A percentile compares a stretch with the other conserved stretches of the same genome.
These are phyloP conservation scores for Kwoniella europaea DNA, from an alignment of 768 basidiomycete genomes.

Conservation along the genomic window DNA sequence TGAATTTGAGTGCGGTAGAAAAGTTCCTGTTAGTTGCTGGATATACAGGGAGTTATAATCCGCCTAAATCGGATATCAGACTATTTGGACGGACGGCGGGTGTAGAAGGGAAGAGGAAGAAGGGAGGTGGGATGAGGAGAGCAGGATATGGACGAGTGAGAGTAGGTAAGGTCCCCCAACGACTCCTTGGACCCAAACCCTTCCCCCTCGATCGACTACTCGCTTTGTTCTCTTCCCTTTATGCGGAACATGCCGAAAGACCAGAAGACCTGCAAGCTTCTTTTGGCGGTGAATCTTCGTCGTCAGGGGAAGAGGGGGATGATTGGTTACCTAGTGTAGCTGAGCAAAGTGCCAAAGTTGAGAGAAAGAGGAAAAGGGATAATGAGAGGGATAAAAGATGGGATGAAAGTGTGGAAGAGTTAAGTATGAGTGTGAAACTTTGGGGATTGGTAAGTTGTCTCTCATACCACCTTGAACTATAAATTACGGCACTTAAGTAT, in stretches of 20 bases:
- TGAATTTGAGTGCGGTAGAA: slow-evolving; percentile 57
- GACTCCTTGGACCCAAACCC: slow-evolving; percentile 75
- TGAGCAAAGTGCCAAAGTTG: slow-evolving; percentile 70
- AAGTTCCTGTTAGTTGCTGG: slow-evolving; percentile 77
- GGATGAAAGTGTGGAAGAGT: slow-evolving; percentile 76
- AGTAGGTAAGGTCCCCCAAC: slow-evolving; percentile 64
- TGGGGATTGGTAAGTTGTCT: slow-evolving; percentile 78
- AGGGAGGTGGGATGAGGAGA: slow-evolving; percentile 59
- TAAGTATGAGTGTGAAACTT: slow-evolving; percentile 66
- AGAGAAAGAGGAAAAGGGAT: slow-evolving; percentile 74
- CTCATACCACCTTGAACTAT: not conserved
- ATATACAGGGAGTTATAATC: slow-evolving; percentile 84
- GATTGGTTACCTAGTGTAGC: slow-evolving; percentile 62
- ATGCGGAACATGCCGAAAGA: slow-evolving; percentile 50
- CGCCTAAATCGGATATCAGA: slow-evolving; percentile 74
- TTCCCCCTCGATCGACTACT: slow-evolving; percentile 80
- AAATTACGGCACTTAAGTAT: not conserved
- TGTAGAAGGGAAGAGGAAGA: slow-evolving; percentile 62
- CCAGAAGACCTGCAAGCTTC: slow-evolving; percentile 77
- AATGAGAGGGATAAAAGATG: slow-evolving; percentile 80
- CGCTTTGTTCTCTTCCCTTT: slow-evolving; percentile 76
- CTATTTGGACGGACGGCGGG: slow-evolving; percentile 77
- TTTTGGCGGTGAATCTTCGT: slow-evolving; percentile 61
- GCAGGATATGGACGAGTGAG: slow-evolving; percentile 57
- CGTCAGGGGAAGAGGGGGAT: slow-evolving; percentile 33